phyloP scores from a whole-genome alignment of 2,329 filamentous ascomycete species.

The Nothopassalora personata region DNA sequence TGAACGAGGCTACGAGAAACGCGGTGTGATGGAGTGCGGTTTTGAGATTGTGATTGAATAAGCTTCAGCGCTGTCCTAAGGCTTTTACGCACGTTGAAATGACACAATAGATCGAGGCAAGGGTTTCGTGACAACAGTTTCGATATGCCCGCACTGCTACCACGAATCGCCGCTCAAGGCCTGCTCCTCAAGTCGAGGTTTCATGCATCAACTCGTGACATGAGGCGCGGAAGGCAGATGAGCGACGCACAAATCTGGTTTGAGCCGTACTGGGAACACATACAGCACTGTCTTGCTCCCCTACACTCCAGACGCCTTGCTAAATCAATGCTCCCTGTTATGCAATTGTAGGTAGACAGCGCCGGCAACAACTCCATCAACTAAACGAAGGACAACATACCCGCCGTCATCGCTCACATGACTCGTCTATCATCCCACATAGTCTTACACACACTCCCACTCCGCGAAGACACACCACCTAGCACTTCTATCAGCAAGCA shows the following conservation, averaged over 20 bases:
- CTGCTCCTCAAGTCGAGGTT: too few species aligned
- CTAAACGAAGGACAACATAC: neutral
- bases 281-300: neutral
- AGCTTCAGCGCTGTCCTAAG: neutral
- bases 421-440: neutral
- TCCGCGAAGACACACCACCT: constrained; percentile 91
- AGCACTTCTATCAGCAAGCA: constrained; percentile 75
- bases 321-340: neutral
- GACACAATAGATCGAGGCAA: neutral
- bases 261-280: neutral
- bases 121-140: neutral
- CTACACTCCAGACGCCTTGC: neutral
- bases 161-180: too few species aligned
- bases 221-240: too few species aligned
- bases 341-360: neutral
- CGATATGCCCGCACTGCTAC: too few species aligned
- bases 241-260: neutral
- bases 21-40: constrained; percentile 28
- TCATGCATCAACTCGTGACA: too few species aligned
- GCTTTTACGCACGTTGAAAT: neutral
- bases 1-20: constrained; percentile 31
- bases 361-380: neutral
- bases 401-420: neutral
- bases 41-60: too few species aligned
- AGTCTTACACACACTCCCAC: constrained; percentile 58